Evolutionary conservation across 306 rosid species (phyloP).

Genomic region (Purshia tridentata): DNA sequence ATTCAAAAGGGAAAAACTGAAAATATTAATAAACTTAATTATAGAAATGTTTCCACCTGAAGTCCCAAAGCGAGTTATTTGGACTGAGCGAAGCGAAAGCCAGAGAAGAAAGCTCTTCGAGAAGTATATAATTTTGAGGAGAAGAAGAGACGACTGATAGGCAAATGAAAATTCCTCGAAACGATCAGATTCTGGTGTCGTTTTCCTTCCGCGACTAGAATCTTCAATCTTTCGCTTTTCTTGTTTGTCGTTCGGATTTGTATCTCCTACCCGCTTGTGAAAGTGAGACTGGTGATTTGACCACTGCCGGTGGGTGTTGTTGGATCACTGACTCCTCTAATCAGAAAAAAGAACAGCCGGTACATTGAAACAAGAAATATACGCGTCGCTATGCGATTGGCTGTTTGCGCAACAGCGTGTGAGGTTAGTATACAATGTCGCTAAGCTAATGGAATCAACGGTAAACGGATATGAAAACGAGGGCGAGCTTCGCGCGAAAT

Average conservation of each 20-base stretch:
- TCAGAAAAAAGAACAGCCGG: neutral
- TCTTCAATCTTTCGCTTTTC: neutral
- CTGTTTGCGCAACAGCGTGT: neutral
- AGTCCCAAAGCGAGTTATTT: conserved; percentile 1
- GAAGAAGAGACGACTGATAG: neutral
- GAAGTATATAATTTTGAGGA: neutral
- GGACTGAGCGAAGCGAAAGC: neutral
- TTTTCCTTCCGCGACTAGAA: conserved; percentile 8
- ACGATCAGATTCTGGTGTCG: conserved; percentile 34
- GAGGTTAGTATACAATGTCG: neutral
- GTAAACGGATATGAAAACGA: neutral
- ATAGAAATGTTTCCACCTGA: conserved; percentile 6
- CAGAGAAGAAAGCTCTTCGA: neutral
- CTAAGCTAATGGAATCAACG: neutral
- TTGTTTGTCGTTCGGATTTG: neutral
- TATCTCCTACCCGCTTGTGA: neutral
- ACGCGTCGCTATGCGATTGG: neutral
- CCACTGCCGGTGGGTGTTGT: neutral
- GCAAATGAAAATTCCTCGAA: neutral
- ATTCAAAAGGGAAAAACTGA: neutral
- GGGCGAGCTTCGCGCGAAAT: neutral
- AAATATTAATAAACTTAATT: neutral
- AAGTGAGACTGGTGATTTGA: neutral
- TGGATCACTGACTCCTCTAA: conserved; percentile 6
- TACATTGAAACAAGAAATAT: neutral